Conservation (phyloP, 257 asterid species). For the Ehretia macrophylla region DNA sequence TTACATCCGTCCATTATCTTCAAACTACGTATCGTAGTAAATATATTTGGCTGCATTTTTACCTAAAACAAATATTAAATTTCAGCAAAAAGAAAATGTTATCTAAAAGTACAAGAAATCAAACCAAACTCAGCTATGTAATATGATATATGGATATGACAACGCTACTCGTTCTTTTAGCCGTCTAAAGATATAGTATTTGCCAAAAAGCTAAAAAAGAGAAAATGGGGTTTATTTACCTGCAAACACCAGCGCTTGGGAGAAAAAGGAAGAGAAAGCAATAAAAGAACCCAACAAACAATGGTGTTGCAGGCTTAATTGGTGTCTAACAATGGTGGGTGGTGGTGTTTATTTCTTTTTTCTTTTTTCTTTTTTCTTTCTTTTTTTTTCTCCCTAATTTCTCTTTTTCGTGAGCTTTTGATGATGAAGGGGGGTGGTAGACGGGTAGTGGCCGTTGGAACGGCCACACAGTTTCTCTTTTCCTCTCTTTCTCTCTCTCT, state of each 20-base stretch:
- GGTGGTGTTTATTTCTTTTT: background rate
- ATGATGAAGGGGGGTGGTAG: constrained; percentile 9
- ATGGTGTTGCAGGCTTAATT: constrained; percentile 36
- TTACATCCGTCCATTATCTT: constrained; percentile 82
- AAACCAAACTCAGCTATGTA: too few species aligned
- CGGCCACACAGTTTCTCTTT: constrained; percentile 24
- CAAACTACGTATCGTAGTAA: constrained; percentile 72
- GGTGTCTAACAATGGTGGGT: constrained; percentile 3
- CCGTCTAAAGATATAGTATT: too few species aligned
- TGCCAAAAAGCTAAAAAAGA: background rate
- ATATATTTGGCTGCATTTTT: constrained; percentile 76
- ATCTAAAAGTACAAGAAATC: too few species aligned
- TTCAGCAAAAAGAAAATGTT: too few species aligned
- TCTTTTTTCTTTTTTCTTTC: too few species aligned
- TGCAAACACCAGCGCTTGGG: constrained; percentile 1
- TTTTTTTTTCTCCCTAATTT: too few species aligned
- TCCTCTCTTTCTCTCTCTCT: too few species aligned
- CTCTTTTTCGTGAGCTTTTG: constrained; percentile 7
- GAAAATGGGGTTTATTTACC: constrained; percentile 2
- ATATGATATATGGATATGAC: too few species aligned
- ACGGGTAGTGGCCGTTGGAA: constrained; percentile 21
- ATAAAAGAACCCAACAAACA: constrained; percentile 12
- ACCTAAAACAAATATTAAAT: constrained; percentile 13
- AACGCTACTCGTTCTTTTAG: too few species aligned
- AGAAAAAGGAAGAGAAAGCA: constrained; percentile 10